A percentile compares a stretch with the other conserved stretches of the same genome.
These are phyloP conservation scores for Didymella exigua DNA, from an alignment of 2,329 filamentous ascomycete species.

Conservation along the genomic window DNA sequence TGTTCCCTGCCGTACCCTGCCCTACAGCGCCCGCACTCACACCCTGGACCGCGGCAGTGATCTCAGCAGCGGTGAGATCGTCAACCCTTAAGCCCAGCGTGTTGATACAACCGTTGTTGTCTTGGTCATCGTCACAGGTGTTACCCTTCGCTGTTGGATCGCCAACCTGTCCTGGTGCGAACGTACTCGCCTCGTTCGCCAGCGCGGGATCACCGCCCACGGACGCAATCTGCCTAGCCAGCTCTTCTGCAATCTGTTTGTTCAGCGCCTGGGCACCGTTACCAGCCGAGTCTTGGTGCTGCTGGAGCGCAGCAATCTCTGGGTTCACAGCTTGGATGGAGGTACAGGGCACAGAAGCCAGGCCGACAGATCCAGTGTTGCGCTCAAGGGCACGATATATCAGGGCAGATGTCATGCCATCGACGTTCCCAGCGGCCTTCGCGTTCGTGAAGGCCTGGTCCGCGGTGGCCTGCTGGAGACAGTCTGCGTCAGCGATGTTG, in stretches of 20 bases:
- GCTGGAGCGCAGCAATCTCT: constrained; percentile 67
- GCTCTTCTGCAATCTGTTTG: constrained; percentile 64
- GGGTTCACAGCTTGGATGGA: constrained; percentile 64
- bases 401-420: constrained; percentile 61
- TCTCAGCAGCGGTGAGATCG: constrained; percentile 60
- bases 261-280: constrained; percentile 62
- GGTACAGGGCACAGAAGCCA: constrained; percentile 63
- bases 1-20: constrained; percentile 5
- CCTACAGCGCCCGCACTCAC: constrained; percentile 24
- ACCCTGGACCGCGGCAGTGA: constrained; percentile 54
- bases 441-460: constrained; percentile 67
- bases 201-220: constrained; percentile 67
- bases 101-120: constrained; percentile 62
- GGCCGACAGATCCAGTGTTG: constrained; percentile 64
- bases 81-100: constrained; percentile 59
- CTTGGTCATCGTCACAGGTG: constrained; percentile 57
- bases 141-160: constrained; percentile 59
- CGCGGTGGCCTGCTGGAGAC: constrained; percentile 63
- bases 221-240: constrained; percentile 64
- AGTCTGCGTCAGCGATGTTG: constrained; percentile 59
- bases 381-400: constrained; percentile 63
- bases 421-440: constrained; percentile 58
- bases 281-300: constrained; percentile 72
- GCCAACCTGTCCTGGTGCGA: constrained; percentile 63
- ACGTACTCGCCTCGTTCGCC: constrained; percentile 67